phyloP scores from a whole-genome alignment of 352 stramenopile species.

The Phytophthora pistaciae region DNA sequence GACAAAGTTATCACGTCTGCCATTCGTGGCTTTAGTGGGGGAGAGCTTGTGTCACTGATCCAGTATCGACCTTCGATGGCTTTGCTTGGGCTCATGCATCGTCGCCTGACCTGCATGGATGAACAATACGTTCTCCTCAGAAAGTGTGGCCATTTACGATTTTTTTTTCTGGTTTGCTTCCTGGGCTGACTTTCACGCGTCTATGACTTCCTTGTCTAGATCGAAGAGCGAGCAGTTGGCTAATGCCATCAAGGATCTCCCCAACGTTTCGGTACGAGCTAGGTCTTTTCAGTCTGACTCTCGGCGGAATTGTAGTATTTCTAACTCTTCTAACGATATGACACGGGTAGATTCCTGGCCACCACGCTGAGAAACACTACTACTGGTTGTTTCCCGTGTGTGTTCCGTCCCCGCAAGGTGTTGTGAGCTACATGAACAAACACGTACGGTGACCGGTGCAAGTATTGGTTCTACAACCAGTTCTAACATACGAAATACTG shows the following conservation, averaged over 20 bases:
- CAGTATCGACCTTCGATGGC: conserved; percentile 82
- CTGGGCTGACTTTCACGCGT: not conserved
- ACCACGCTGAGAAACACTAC: conserved; percentile 68
- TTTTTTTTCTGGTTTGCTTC: not conserved
- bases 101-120: conserved; percentile 73
- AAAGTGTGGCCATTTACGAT: conserved; percentile 46
- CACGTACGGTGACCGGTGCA: conserved; percentile 45
- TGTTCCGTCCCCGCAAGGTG: conserved; percentile 56
- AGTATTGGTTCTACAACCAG: not conserved
- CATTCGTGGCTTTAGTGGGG: conserved; percentile 83
- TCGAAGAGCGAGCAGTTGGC: conserved; percentile 76
- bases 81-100: conserved; percentile 74
- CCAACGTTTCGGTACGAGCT: conserved; percentile 58
- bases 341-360: conserved; percentile 63
- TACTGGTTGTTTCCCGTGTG: conserved; percentile 89
- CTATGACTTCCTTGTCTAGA: conserved; percentile 26
- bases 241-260: conserved; percentile 58
- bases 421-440: conserved; percentile 80
- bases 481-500: conserved; percentile 6
- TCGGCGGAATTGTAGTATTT: not conserved
- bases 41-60: conserved; percentile 81
- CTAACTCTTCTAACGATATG: not conserved
- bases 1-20: conserved; percentile 86
- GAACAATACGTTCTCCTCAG: conserved; percentile 76
- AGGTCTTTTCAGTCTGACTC: not conserved